Percentiles rank a stretch among this genome's conserved stretches.
Evolutionary conservation across 441 rosid species (phyloP).

Genomic region (Isatis lusitanica): DNA sequence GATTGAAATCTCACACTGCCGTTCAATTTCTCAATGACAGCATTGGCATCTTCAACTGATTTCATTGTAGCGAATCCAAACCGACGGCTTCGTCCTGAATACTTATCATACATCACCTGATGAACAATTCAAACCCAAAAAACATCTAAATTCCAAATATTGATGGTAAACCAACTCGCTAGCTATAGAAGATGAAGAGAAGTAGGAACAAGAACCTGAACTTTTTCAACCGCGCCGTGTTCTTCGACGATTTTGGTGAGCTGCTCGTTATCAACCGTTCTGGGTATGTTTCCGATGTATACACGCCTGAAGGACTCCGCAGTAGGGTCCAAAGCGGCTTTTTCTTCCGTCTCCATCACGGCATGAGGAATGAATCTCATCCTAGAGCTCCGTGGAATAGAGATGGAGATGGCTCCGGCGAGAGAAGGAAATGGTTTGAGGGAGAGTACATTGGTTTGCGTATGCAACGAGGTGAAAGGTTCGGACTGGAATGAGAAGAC

Average conservation of each 20-base stretch:
- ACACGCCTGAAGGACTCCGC: conserved; percentile 63
- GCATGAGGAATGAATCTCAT: conserved; percentile 42
- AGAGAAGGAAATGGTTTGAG: conserved; percentile 14
- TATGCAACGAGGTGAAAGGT: conserved; percentile 9
- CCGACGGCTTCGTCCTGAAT: conserved; percentile 76
- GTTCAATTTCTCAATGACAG: conserved; percentile 77
- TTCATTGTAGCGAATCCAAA: conserved; percentile 92
- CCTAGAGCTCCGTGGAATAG: conserved; percentile 33
- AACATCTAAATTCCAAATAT: conserved; percentile 1
- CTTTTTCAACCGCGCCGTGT: conserved; percentile 81
- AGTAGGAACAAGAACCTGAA: conserved; percentile 52
- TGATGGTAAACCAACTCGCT: not conserved
- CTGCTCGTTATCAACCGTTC: conserved; percentile 58
- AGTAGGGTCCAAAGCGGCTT: conserved; percentile 42
- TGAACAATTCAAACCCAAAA: not conserved
- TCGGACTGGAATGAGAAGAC: conserved; percentile 23
- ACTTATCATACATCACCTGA: conserved; percentile 90
- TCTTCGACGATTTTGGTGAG: conserved; percentile 69
- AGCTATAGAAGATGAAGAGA: not conserved
- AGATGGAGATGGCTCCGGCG: conserved; percentile 12
- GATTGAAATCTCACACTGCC: conserved; percentile 57
- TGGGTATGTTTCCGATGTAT: conserved; percentile 85
- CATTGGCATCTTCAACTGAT: conserved; percentile 79
- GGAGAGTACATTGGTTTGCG: conserved; percentile 6
- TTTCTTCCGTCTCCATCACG: conserved; percentile 52